Conservation (phyloP, 768 basidiomycete genomes). For the Rhizopogon vinicolor region DNA sequence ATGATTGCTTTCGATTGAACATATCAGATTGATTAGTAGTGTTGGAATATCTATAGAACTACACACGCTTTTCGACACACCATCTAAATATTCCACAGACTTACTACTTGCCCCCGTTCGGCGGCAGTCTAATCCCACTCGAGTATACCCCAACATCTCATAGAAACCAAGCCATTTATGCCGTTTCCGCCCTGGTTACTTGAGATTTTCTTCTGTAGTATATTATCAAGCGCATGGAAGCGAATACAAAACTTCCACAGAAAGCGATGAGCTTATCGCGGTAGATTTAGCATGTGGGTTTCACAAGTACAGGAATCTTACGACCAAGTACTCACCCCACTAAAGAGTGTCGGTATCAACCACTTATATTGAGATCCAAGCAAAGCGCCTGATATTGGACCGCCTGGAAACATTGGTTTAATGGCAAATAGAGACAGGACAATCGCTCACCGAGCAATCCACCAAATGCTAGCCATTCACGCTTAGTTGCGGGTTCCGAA, state of each 20-base stretch:
- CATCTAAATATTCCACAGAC: too few species aligned
- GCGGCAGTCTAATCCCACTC: too few species aligned
- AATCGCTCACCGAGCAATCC: slow-evolving; percentile 12
- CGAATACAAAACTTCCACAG: background rate
- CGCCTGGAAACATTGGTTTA: slow-evolving; percentile 36
- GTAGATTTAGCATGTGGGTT: background rate
- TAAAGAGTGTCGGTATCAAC: slow-evolving; percentile 55
- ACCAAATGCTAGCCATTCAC: slow-evolving; percentile 15
- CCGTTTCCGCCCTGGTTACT: background rate
- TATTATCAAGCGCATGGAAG: background rate
- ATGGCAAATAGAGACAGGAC: background rate
- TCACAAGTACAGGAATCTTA: background rate
- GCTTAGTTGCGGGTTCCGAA: background rate
- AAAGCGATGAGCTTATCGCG: background rate
- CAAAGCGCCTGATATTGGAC: slow-evolving; percentile 54
- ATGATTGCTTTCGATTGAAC: too few species aligned
- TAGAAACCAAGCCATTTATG: background rate
- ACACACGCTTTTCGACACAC: too few species aligned
- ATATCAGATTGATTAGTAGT: too few species aligned
- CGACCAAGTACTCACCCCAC: slow-evolving; percentile 29
- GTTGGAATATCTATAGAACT: too few species aligned
- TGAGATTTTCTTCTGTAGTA: background rate
- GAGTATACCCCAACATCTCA: too few species aligned
- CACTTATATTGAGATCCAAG: slow-evolving; percentile 47
- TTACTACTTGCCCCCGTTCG: too few species aligned